These are phyloP conservation scores for Echeveria elegans DNA, from an alignment of 164 flowering plant genomes.

Conservation along the genomic window DNA sequence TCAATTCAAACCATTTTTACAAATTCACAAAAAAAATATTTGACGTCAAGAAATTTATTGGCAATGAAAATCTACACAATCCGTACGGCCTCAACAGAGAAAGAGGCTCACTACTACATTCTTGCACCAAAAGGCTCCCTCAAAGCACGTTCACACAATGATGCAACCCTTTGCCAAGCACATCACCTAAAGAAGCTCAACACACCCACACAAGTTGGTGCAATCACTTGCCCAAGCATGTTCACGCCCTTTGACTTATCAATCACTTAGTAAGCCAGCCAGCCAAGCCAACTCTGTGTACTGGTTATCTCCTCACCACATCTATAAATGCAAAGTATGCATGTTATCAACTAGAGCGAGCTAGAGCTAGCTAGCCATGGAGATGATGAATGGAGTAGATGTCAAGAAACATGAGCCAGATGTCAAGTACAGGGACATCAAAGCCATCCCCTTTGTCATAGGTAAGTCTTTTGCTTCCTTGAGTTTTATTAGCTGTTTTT, in stretches of 20 bases:
- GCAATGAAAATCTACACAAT: no score
- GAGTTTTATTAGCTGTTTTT: not conserved
- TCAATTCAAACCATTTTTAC: no score
- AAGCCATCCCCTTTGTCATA: constrained; percentile 53
- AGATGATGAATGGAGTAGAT: not conserved
- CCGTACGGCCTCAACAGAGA: no score
- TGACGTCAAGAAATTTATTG: no score
- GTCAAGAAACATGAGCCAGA: constrained; percentile 16
- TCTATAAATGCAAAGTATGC: not conserved
- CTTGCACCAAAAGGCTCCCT: not conserved
- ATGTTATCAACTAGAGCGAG: not conserved
- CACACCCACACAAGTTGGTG: not conserved
- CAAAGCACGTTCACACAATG: not conserved
- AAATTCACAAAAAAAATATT: no score
- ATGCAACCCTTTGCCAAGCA: not conserved
- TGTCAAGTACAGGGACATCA: constrained; percentile 37
- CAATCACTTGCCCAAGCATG: not conserved
- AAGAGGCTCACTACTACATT: not conserved
- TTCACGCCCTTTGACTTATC: not conserved
- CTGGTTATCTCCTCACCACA: not conserved
- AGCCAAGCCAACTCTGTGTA: not conserved
- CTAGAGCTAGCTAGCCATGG: not conserved
- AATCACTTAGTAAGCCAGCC: not conserved
- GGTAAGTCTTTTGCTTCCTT: constrained; percentile 20
- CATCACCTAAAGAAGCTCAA: not conserved